Base-by-base conservation (phyloP, 1,284 basidiomycete species). In the Sporisorium reilianum region DNA sequence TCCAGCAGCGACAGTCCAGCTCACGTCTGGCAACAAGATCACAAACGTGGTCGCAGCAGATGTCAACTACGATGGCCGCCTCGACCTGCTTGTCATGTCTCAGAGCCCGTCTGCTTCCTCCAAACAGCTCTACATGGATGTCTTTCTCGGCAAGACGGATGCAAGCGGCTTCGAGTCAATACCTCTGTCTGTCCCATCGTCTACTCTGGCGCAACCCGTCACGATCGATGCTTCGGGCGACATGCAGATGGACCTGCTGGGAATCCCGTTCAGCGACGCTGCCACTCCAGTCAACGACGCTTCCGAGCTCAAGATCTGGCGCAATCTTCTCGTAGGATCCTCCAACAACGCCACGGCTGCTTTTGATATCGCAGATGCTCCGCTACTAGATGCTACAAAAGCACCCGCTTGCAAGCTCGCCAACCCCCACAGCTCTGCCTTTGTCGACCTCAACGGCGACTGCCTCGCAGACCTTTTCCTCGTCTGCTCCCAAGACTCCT, bases 361-460 rank as follows among this genome's bases (percentile, higher is more conserved):
- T 40, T 74, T 76, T 25, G 60, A 67, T 18, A 55, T 73, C 26
- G 49, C 57, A 16, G 67, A 55, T 26, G 52, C 61, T 6, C 67
- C 71, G 32, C 54, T 69, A 10, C 48, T 69, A 7, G 56, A 74
- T 25, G 60, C 62, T 7, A n/a, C 36, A 28, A 55, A 67, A 16
- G 62, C 62, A 25, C 75, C 79, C 1, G 52, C 64, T 20, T 99
- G 97, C 85, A 89, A 87, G 14, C 85, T 96, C 12, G 89, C 92
- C 3, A 90, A 91, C 75, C 95, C 95, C 1, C 97, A 99, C 84
- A 95, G 92, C 82, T 97, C 95, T 83, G 94, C 95, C 0, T 92
- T 94, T n/a, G 89, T 98, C 18, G 96, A 99, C 83, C 86, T 99
- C 51, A 91, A 99, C 76, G 96, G 96, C 14, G 96, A 99, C 85